Evolutionary conservation across 352 stramenopile genomes (phyloP), one percentile per base, ranked within the genome.

Genomic region (Blastocystis hominis): DNA sequence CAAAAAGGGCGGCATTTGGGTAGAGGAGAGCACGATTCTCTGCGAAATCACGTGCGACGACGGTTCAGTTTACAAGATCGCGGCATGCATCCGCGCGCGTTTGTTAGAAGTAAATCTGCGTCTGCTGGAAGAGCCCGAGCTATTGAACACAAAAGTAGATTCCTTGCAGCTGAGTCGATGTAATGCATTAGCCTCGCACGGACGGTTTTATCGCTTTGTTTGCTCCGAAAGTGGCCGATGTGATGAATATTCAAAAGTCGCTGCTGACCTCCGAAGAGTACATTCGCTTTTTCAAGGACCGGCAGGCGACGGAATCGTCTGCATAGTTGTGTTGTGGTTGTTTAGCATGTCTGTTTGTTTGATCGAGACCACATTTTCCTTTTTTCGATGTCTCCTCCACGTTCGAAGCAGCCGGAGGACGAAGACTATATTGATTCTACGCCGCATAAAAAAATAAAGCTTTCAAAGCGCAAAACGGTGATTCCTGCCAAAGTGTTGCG

Each of bases 201-300:
- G 77, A 87, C 38, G 77, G 77, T 4, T 87, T 42, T 42, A 78
- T 87, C 34, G 62, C 40, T 3, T 66, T 87, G 62, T 78, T 87
- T 46, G 70, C 70, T 77, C 77, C 77, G 46, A 87, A 87, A 24
- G 62, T 78, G n/a, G 61, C 42, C 7, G 66, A 87, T 77, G 66
- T 87, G 15, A 78, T 87, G 66, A 78, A 78, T 30, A 87, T 87
- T 46, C 77, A 87, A 53, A 75, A 87, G n/a, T 87, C 77, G 42
- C 40, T 87, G n/a, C 47, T 87, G 36, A 87, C 77, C 3, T 40
- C 55, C 38, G 13, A 13, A 34, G 77, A 87, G n/a, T 87, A 87
- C 66, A 87, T 87, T 61, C 77, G n/a, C 34, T 78, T 87, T 30
- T 87, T 87, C 59, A 87, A 77, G 38, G 24, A 87, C 20, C 36